A percentile compares a stretch with the other conserved stretches of the same genome.
These are phyloP conservation scores for Citrus medica DNA, from an alignment of 345 rosid genomes.

Conservation along the genomic window DNA sequence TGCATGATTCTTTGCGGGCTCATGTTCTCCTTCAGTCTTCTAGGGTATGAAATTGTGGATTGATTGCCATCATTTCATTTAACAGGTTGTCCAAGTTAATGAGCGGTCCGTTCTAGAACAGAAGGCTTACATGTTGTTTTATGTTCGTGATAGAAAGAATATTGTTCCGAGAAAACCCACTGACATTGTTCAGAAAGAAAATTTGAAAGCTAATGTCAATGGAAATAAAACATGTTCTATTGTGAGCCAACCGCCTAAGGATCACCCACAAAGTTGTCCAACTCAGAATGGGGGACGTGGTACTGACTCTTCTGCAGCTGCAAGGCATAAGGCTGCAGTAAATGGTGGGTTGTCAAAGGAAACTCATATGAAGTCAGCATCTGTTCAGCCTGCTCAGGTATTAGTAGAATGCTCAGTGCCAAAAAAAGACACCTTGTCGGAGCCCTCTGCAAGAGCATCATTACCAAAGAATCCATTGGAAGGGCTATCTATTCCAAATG, in stretches of 20 bases:
- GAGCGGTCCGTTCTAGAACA: slow-evolving; percentile 78
- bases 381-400: slow-evolving; percentile 13
- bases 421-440: slow-evolving; percentile 17
- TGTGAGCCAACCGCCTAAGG: slow-evolving; percentile 34
- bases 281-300: slow-evolving; percentile 17
- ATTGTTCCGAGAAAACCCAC: slow-evolving; percentile 38
- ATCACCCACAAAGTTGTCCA: slow-evolving; percentile 28
- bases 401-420: slow-evolving; percentile 22
- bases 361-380: slow-evolving; percentile 27
- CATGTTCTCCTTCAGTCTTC: neutral
- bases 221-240: slow-evolving; percentile 28
- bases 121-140: slow-evolving; percentile 97
- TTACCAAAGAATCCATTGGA: slow-evolving; percentile 14
- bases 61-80: slow-evolving; percentile 13
- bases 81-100: slow-evolving; percentile 77
- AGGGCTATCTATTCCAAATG: slow-evolving; percentile 2
- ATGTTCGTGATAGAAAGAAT: slow-evolving; percentile 81
- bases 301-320: slow-evolving; percentile 23
- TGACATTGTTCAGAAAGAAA: slow-evolving; percentile 43
- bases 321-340: slow-evolving; percentile 23
- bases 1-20: neutral
- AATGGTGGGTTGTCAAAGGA: slow-evolving; percentile 20
- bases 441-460: slow-evolving; percentile 10
- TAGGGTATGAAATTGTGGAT: neutral
- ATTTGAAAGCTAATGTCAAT: slow-evolving; percentile 29